A percentile compares a stretch with the other conserved stretches of the same genome.
Evolutionary conservation across 2,329 filamentous ascomycete genomes (phyloP).

Genomic region (Aspergillus ustus): DNA sequence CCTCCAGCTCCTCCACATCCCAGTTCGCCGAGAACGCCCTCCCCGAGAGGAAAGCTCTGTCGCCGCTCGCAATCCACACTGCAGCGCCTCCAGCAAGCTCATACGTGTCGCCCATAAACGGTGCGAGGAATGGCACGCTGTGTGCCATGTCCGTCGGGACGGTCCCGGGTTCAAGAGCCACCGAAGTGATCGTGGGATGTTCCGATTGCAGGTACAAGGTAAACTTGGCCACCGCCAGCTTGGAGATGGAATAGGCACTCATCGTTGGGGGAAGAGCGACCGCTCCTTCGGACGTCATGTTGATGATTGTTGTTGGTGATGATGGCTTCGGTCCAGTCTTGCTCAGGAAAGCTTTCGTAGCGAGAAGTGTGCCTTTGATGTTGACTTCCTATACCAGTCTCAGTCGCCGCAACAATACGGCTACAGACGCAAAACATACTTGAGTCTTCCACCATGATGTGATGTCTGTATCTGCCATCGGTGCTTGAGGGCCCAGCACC

Average conservation of each 20-base stretch:
- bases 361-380: slow-evolving; percentile 38
- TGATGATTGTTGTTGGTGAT: slow-evolving; percentile 32
- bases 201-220: slow-evolving; percentile 37
- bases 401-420: neutral
- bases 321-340: slow-evolving; percentile 20
- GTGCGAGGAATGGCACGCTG: slow-evolving; percentile 19
- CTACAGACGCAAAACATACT: slow-evolving; percentile 8
- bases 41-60: slow-evolving; percentile 21
- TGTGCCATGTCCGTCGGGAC: slow-evolving; percentile 27
- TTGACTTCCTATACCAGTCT: slow-evolving; percentile 36
- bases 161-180: slow-evolving; percentile 41
- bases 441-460: slow-evolving; percentile 23
- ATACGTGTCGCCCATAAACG: slow-evolving; percentile 17
- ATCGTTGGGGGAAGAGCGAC: slow-evolving; percentile 25
- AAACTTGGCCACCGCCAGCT: slow-evolving; percentile 38
- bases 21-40: slow-evolving; percentile 22
- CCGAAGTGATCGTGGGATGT: slow-evolving; percentile 39
- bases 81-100: slow-evolving; percentile 19
- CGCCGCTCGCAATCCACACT: slow-evolving; percentile 23
- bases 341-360: slow-evolving; percentile 38
- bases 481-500: neutral
- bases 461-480: slow-evolving; percentile 26
- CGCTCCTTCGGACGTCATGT: slow-evolving; percentile 29
- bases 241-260: slow-evolving; percentile 39
- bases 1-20: slow-evolving; percentile 26